These are phyloP conservation scores for Candida namnaoensis DNA, from an alignment of 805 yeast species.

Conservation along the genomic window DNA sequence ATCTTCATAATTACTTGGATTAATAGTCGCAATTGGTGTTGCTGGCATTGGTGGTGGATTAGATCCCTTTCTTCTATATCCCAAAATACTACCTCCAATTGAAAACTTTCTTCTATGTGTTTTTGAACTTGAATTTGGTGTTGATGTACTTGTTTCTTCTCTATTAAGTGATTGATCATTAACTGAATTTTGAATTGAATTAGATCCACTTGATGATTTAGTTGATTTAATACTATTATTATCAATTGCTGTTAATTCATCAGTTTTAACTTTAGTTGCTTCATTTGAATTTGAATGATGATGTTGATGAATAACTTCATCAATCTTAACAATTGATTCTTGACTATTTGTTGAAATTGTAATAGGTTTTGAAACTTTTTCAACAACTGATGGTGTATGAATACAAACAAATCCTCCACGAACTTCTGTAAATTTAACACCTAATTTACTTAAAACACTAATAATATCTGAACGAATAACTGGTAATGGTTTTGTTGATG, in stretches of 20 bases:
- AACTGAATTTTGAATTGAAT: neutral
- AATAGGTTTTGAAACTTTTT: neutral
- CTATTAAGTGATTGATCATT: conserved; percentile 7
- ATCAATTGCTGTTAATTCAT: neutral
- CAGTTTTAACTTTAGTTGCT: no score
- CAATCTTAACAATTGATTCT: no score
- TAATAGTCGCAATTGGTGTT: conserved; percentile 42
- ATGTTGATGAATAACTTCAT: no score
- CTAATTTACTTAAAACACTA: conserved; percentile 62
- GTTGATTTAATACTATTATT: conserved; percentile 1
- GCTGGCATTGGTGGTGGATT: conserved; percentile 35
- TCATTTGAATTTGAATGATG: no score
- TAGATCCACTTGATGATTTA: conserved; percentile 9
- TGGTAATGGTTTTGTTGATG: conserved; percentile 87
- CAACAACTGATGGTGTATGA: conserved; percentile 43
- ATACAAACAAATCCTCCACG: conserved; percentile 90
- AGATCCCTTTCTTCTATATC: conserved; percentile 35
- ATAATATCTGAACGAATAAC: conserved; percentile 81
- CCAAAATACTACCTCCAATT: conserved; percentile 47
- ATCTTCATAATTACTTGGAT: conserved; percentile 13
- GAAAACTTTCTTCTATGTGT: conserved; percentile 57
- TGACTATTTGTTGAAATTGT: no score
- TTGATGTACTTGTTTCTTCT: conserved; percentile 8
- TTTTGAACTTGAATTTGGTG: conserved; percentile 17
- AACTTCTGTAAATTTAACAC: conserved; percentile 80